Evolutionary conservation across 306 rosid genomes (phyloP), one percentile per base, ranked within the genome.

Genomic region (Prunus campanulata): DNA sequence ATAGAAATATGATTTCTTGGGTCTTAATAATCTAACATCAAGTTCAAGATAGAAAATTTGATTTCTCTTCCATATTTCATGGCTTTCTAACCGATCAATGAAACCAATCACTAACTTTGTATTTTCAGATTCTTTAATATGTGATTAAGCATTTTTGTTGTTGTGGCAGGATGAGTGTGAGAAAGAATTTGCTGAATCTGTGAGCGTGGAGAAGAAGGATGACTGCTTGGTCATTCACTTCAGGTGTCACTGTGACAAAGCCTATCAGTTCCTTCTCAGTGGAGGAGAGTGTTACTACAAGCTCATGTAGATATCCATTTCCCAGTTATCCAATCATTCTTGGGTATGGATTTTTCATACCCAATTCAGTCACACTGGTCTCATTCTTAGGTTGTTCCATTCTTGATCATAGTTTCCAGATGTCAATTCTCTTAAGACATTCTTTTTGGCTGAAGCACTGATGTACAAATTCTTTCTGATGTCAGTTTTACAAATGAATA

Each of bases 191-290:
- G 88, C 87, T 30, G 91, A 88, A 65, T 82, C 85, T 3, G 82
- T 88, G 69, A 83, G 74, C 27, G 90, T 90, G 61, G 93, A 88
- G 54, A 86, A 80, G 85, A 78, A 69, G 18, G 87, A 79, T 48
- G 80, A 82, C 70, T 75, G 87, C 46, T 2, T 87, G 29, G 66
- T 81, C 49, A 70, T 90, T 24, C 72, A 65, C 68, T 87, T 90
- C 77, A 79, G 72, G 73, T 90, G 96, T 30, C 87, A 90, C 8
- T 90, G 96, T 77, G 86, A 88, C 44, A 88, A 82, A 68, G 86
- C 77, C 22, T 87, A 82, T 49, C 86, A 88, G 78, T 78, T 90
- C 54, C 87, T 90, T 46, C 79, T 90, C 18, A 67, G 81, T 16
- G 90, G 59, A 27, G 85, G 78, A 39, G 82, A 75, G 1, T 88